Percentiles rank a stretch among this genome's conserved stretches.
Conservation (phyloP, 768 basidiomycete genomes). For the Boletus vermiculosoides region DNA sequence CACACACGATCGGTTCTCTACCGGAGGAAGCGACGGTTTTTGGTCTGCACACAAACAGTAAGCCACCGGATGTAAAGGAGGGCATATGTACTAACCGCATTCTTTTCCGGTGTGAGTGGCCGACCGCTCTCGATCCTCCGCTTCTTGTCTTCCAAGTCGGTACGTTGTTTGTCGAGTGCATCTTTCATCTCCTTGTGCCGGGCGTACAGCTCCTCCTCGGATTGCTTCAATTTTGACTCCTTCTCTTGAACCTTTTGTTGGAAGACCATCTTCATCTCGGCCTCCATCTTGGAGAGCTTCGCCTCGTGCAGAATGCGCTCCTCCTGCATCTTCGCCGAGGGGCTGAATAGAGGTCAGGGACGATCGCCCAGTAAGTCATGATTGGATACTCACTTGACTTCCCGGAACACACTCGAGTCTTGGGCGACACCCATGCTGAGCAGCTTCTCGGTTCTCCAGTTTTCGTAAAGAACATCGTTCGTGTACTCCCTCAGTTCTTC, state of each 20-base stretch:
- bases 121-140: constrained; percentile 91
- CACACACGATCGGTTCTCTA: constrained; percentile 19
- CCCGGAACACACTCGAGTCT: constrained; percentile 97
- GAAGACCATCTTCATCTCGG: constrained; percentile 99
- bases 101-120: constrained; percentile 94
- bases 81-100: constrained; percentile 54
- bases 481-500: constrained; percentile 98
- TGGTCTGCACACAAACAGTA: constrained; percentile 27
- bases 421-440: constrained; percentile 97
- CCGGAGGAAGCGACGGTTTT: constrained; percentile 38
- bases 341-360: constrained; percentile 49
- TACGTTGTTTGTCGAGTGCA: constrained; percentile 92
- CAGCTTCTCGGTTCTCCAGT: constrained; percentile 96
- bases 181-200: constrained; percentile 99
- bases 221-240: constrained; percentile 98
- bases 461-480: constrained; percentile 94
- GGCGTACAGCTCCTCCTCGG: constrained; percentile 97
- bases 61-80: constrained; percentile 5
- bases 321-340: constrained; percentile 93
- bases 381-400: constrained; percentile 80
- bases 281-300: constrained; percentile 98
- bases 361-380: neutral
- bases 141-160: constrained; percentile 98
- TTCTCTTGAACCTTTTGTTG: constrained; percentile 99
- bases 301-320: constrained; percentile 95